Percentiles rank a stretch among this genome's conserved stretches.
phyloP scores from a whole-genome alignment of 2,329 filamentous ascomycete species.

The Thelonectria blattea region DNA sequence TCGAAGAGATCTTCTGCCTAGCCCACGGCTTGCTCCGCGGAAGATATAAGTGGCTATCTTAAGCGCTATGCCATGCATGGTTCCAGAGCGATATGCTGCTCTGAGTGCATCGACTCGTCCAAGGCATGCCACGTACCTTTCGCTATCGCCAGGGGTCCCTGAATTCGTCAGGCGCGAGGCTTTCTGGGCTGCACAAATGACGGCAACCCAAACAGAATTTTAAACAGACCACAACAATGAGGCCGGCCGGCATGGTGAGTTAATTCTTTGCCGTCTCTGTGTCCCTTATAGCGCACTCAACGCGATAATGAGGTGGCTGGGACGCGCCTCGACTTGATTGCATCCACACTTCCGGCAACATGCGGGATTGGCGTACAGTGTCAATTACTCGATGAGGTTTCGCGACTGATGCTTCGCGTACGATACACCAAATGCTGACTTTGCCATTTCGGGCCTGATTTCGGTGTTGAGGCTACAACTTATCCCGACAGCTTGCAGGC shows the following conservation, averaged over 20 bases:
- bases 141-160: conserved; percentile 25
- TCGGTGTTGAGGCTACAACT: conserved; percentile 7
- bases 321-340: background rate
- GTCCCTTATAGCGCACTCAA: background rate
- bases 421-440: background rate
- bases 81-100: conserved; percentile 15
- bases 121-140: conserved; percentile 25
- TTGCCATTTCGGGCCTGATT: conserved; percentile 10
- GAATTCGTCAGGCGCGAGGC: conserved; percentile 33
- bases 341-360: background rate
- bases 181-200: conserved; percentile 25
- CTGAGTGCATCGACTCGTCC: conserved; percentile 15
- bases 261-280: background rate
- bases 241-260: conserved; percentile 4
- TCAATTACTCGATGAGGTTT: background rate
- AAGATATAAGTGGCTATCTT: conserved; percentile 13
- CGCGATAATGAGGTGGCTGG: conserved; percentile 4
- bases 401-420: background rate
- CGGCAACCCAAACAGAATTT: conserved; percentile 14
- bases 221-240: conserved; percentile 14
- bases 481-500: conserved; percentile 11
- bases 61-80: conserved; percentile 25
- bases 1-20: conserved; percentile 9
- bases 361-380: background rate
- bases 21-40: conserved; percentile 1